Conservation (phyloP, 495 filamentous ascomycete genomes). For the Evernia prunastri region DNA sequence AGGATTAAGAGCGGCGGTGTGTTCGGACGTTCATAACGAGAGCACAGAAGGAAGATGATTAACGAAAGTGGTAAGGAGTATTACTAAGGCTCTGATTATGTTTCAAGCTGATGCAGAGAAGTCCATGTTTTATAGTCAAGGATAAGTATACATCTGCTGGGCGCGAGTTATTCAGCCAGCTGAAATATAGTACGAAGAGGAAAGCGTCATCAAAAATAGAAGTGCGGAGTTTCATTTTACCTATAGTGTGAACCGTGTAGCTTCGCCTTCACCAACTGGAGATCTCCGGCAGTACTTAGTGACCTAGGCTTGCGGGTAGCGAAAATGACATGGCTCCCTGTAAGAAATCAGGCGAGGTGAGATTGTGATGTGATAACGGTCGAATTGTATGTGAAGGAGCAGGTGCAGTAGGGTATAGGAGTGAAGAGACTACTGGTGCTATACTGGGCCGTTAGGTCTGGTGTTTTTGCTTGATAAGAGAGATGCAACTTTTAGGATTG, state of each 20-base stretch:
- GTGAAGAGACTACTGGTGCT: constrained; percentile 2
- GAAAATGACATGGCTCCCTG: constrained; percentile 9
- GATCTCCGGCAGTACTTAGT: constrained; percentile 14
- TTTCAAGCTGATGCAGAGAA: constrained; percentile 14
- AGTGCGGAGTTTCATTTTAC: constrained; percentile 15
- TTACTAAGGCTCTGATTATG: constrained; percentile 15
- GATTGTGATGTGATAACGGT: constrained; percentile 9
- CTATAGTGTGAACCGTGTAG: constrained; percentile 14
- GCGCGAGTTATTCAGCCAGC: constrained; percentile 14
- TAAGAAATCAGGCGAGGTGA: constrained; percentile 11
- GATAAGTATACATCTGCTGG: constrained; percentile 15
- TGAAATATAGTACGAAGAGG: constrained; percentile 7
- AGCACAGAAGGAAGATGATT: constrained; percentile 7
- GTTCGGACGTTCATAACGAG: constrained; percentile 10
- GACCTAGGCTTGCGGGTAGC: constrained; percentile 18
- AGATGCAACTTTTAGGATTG: neutral
- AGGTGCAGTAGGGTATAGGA: constrained; percentile 6
- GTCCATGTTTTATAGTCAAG: constrained; percentile 7
- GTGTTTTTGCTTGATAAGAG: neutral
- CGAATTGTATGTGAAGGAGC: neutral
- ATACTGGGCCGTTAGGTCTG: constrained; percentile 4
- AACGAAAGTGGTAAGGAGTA: constrained; percentile 13
- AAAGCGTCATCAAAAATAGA: constrained; percentile 13
- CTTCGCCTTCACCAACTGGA: constrained; percentile 7
- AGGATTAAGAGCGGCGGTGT: neutral